Percentiles rank a stretch among this genome's conserved stretches.
These are phyloP conservation scores for Colletotrichum aenigma DNA, from an alignment of 2,329 filamentous ascomycete genomes.

Conservation along the genomic window DNA sequence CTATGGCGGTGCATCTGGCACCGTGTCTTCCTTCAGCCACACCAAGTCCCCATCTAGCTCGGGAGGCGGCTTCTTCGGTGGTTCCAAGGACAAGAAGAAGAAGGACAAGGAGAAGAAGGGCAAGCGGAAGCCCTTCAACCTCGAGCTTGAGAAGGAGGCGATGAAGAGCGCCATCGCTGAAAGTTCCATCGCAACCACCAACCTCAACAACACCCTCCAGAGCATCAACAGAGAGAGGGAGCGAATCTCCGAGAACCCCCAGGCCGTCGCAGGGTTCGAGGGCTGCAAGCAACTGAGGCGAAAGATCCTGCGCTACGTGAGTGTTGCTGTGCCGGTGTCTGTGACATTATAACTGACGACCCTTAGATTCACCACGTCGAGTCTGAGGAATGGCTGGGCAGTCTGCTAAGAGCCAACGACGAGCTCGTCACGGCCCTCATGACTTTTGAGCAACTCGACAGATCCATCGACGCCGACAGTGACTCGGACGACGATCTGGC, in stretches of 20 bases:
- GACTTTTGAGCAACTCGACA: slow-evolving; percentile 92
- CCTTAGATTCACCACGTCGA: slow-evolving; percentile 84
- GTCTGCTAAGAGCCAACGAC: slow-evolving; percentile 91
- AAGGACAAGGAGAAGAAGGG: slow-evolving; percentile 58
- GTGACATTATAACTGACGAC: slow-evolving; percentile 22
- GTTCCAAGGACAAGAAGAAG: slow-evolving; percentile 53
- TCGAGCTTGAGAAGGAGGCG: slow-evolving; percentile 85
- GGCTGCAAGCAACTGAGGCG: slow-evolving; percentile 83
- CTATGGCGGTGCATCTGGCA: slow-evolving; percentile 10
- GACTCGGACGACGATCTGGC: slow-evolving; percentile 73
- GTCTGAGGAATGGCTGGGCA: slow-evolving; percentile 88
- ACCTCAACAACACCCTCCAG: slow-evolving; percentile 85
- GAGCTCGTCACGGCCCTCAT: slow-evolving; percentile 93
- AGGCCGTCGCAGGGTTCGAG: slow-evolving; percentile 80
- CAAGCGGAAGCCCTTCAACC: slow-evolving; percentile 73
- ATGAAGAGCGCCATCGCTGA: slow-evolving; percentile 91
- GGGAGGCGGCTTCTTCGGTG: slow-evolving; percentile 42
- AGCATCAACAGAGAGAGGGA: slow-evolving; percentile 89
- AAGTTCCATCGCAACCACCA: slow-evolving; percentile 88
- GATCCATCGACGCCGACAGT: slow-evolving; percentile 77
- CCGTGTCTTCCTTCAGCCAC: slow-evolving; percentile 24
- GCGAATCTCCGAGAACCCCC: slow-evolving; percentile 83
- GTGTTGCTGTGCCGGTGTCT: slow-evolving; percentile 26
- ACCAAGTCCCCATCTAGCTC: slow-evolving; percentile 44
- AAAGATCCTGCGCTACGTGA: slow-evolving; percentile 82